Conservation (phyloP, 2,329 filamentous ascomycete species). For the Diaporthe australafricana region DNA sequence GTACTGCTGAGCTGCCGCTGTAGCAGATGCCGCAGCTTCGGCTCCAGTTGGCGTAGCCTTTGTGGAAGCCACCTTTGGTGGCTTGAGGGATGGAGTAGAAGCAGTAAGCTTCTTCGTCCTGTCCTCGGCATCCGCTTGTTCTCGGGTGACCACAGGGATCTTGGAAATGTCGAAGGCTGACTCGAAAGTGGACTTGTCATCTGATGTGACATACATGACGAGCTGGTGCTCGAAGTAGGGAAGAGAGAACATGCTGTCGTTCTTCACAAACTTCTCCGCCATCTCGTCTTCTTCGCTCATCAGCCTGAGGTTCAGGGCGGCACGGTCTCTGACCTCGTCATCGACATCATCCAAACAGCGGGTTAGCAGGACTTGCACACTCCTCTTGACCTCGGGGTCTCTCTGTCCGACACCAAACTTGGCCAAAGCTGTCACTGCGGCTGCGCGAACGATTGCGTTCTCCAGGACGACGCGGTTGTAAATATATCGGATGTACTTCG, state of each 20-base stretch:
- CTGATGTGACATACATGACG: conserved; percentile 95
- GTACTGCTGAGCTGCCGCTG: conserved; percentile 88
- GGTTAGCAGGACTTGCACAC: conserved; percentile 90
- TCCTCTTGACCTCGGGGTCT: conserved; percentile 96
- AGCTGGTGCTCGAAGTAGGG: conserved; percentile 97
- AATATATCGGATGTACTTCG: conserved; percentile 99
- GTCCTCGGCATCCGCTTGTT: conserved; percentile 96
- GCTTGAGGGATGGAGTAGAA: conserved; percentile 92
- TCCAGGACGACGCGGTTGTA: conserved; percentile 98
- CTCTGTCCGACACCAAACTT: conserved; percentile 98
- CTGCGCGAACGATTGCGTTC: conserved; percentile 94
- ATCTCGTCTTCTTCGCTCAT: conserved; percentile 94
- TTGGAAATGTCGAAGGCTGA: conserved; percentile 89
- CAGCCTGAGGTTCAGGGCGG: conserved; percentile 88
- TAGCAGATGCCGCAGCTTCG: conserved; percentile 80
- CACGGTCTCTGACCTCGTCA: conserved; percentile 96
- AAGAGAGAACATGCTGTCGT: conserved; percentile 95
- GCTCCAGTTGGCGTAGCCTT: conserved; percentile 78
- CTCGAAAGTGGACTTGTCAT: conserved; percentile 86
- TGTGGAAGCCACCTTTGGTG: conserved; percentile 81
- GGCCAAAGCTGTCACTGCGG: conserved; percentile 92
- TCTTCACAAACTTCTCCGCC: conserved; percentile 90
- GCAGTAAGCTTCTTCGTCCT: conserved; percentile 97
- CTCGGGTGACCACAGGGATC: conserved; percentile 92
- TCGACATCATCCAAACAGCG: conserved; percentile 96